Percentiles rank a stretch among this genome's conserved stretches.
phyloP scores from a whole-genome alignment of 2,329 filamentous ascomycete species.

The Aspergillus sp. region DNA sequence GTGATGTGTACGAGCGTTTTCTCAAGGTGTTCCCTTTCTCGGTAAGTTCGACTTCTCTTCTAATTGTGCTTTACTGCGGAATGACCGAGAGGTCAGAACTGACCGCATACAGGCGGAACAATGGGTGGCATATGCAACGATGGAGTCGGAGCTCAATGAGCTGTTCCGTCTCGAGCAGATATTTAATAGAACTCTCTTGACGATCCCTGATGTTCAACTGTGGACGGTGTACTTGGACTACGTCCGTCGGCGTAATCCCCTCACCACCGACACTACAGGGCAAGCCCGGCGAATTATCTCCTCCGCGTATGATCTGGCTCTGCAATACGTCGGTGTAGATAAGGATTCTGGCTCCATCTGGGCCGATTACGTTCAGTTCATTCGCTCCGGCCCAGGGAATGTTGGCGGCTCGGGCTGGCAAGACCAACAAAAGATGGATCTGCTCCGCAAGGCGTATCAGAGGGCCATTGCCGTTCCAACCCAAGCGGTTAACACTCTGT shows the following conservation, averaged over 20 bases:
- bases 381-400: constrained; percentile 81
- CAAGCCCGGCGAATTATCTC: constrained; percentile 74
- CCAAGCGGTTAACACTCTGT: constrained; percentile 74
- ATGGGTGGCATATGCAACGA: constrained; percentile 83
- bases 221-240: constrained; percentile 96
- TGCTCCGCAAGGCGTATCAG: constrained; percentile 87
- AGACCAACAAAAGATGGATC: constrained; percentile 96
- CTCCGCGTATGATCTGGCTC: constrained; percentile 87
- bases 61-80: background rate
- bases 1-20: constrained; percentile 80
- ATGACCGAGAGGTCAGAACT: constrained; percentile 21
- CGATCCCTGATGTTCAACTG: constrained; percentile 76
- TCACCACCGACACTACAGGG: constrained; percentile 74
- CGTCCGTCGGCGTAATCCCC: constrained; percentile 83
- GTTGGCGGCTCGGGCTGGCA: constrained; percentile 89
- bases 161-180: constrained; percentile 76
- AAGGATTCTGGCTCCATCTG: constrained; percentile 86
- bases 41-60: constrained; percentile 58
- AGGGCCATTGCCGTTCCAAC: constrained; percentile 85
- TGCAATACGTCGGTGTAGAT: constrained; percentile 86
- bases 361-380: constrained; percentile 92
- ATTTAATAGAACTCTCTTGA: constrained; percentile 75
- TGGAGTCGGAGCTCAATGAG: constrained; percentile 86
- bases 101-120: constrained; percentile 69
- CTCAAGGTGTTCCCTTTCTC: constrained; percentile 83